Evolutionary conservation across 441 rosid species (phyloP), one percentile per base, ranked within the genome.

Genomic region (Lepidium campestre): DNA sequence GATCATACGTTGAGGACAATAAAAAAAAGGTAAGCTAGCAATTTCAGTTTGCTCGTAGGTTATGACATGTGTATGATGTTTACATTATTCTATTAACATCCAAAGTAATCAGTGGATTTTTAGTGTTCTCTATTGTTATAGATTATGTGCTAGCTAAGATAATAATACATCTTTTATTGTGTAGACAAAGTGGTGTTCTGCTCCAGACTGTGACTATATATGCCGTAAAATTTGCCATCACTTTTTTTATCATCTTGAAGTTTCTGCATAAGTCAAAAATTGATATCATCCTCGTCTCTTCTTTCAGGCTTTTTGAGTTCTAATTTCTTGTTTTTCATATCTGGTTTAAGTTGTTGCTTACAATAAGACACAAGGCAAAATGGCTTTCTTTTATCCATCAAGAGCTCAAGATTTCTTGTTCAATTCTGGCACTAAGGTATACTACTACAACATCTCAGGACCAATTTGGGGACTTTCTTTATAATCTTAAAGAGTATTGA

Each of bases 381-480:
- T 92, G 98, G 98, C 91, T 4, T 89, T 92, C 83, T 89, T 89
- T 19, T 91, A 92, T 71, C 93, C 93, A 0, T 76, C 87, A 2
- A 79, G 98, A 56, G 77, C 93, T 57, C 86, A 84, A 9, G 96
- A 88, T 60, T 92, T 89, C 78, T 65, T 89, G 65, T 92, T 89
- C 80, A 89, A 89, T 58, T 92, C 95, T 0, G 95, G 96, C 63
- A 87, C 96, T 57, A 87, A 86, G 96, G 97, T 91, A 79, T 29
- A 27, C n/a, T n/a, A n/a, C 0, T 29, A 13, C 49, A 61, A 35
- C 37, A 29, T 7, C 34, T 29, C 7, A 29, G 34, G 7, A 29
- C 34, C 34, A 29, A 0, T 29, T 29, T 29, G 34, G n/a, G 7
- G 10, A 29, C 34, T 29, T 29, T 3, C 7, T 2, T 29, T 6